Evolutionary conservation across 345 rosid species (phyloP).

Genomic region (Anacardium occidentale): DNA sequence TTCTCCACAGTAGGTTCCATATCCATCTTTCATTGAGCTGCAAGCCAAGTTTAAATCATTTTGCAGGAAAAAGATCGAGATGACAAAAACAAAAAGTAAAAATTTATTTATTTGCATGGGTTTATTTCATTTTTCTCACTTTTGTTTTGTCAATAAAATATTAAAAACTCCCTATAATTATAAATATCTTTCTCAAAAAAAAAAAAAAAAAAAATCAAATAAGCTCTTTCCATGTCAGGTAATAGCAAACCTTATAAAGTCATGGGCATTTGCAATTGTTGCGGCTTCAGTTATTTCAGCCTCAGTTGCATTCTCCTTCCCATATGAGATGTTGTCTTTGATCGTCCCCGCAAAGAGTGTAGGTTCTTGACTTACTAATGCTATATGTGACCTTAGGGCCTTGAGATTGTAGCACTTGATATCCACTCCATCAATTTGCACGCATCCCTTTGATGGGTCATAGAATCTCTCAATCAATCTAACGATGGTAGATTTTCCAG

Average conservation of each 20-base stretch:
- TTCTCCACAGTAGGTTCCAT: slow-evolving; percentile 23
- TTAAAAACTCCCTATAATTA: too few species aligned
- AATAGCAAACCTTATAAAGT: slow-evolving; percentile 1
- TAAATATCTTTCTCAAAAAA: too few species aligned
- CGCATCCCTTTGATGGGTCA: slow-evolving; percentile 18
- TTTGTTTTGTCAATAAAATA: too few species aligned
- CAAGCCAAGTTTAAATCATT: too few species aligned
- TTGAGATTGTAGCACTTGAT: slow-evolving; percentile 25
- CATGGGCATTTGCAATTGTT: slow-evolving; percentile 35
- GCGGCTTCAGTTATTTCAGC: slow-evolving; percentile 36
- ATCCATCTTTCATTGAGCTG: slow-evolving; percentile 23
- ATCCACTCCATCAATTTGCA: slow-evolving; percentile 28
- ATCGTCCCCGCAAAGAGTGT: slow-evolving; percentile 16
- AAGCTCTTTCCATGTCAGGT: too few species aligned
- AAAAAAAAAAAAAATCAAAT: too few species aligned
- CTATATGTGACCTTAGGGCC: slow-evolving; percentile 37
- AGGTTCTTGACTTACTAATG: slow-evolving; percentile 40
- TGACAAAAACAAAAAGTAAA: too few species aligned
- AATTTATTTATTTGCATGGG: too few species aligned
- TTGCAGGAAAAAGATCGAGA: too few species aligned
- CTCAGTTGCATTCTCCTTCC: slow-evolving; percentile 29
- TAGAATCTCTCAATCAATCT: slow-evolving; percentile 45
- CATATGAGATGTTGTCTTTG: slow-evolving; percentile 21
- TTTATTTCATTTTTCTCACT: too few species aligned
- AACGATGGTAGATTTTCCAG: slow-evolving; percentile 46